A percentile compares a stretch with the other conserved stretches of the same genome.
phyloP scores from a whole-genome alignment of 2,329 filamentous ascomycete species.

The Ophiostoma populinum region DNA sequence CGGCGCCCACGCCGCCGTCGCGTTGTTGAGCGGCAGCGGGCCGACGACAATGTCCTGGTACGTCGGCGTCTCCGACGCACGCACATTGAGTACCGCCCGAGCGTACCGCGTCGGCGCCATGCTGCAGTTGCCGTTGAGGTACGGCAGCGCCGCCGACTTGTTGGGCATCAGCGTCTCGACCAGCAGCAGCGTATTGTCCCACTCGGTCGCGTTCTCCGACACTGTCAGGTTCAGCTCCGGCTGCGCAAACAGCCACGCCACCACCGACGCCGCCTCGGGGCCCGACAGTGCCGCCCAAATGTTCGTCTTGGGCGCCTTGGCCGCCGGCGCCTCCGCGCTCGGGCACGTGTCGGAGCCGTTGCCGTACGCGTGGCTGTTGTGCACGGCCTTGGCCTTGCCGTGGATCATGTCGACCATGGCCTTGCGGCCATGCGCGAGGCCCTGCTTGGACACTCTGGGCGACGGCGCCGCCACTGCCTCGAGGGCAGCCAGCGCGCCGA shows the following conservation, averaged over 20 bases:
- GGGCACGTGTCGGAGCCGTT: conserved; percentile 9
- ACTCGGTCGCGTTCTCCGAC: conserved; percentile 17
- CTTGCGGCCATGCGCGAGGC: conserved; percentile 13
- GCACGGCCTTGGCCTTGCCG: conserved; percentile 9
- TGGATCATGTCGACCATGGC: conserved; percentile 13
- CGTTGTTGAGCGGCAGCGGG: conserved; percentile 26
- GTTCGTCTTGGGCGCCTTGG: conserved; percentile 23
- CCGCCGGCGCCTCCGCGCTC: conserved; percentile 9
- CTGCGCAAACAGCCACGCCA: conserved; percentile 23
- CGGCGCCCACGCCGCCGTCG: conserved; percentile 20
- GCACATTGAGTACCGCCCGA: conserved; percentile 24
- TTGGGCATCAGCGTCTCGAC: conserved; percentile 27
- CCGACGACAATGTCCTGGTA: conserved; percentile 30
- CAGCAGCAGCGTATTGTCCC: conserved; percentile 20
- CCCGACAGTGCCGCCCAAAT: conserved; percentile 23
- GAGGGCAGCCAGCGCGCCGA: conserved; percentile 12
- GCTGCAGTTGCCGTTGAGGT: conserved; percentile 22
- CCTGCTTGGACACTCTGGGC: conserved; percentile 14
- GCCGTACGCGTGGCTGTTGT: conserved; percentile 1
- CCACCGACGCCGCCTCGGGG: conserved; percentile 21
- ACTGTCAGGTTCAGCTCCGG: conserved; percentile 22
- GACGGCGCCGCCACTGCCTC: conserved; percentile 13
- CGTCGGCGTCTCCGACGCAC: conserved; percentile 20
- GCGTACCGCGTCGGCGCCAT: conserved; percentile 23
- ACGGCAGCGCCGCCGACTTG: conserved; percentile 29